Conservation (phyloP, 495 filamentous ascomycete genomes). For the Daldinia childiae region DNA sequence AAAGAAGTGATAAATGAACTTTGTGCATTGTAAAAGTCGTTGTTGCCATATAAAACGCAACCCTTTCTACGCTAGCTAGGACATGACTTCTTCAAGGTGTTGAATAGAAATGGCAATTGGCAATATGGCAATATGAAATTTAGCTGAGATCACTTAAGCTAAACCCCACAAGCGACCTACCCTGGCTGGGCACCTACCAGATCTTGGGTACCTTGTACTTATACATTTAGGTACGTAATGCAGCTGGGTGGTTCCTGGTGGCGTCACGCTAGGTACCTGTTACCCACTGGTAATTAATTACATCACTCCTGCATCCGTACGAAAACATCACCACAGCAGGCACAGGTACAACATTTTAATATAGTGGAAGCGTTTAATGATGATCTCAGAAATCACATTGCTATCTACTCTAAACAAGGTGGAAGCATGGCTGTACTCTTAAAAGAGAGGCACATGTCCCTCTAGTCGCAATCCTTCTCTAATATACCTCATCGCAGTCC, state of each 20-base stretch:
- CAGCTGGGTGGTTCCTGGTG: background rate
- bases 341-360: background rate
- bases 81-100: background rate
- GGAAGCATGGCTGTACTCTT: background rate
- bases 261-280: background rate
- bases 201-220: background rate
- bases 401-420: background rate
- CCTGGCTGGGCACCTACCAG: background rate
- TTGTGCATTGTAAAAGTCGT: background rate
- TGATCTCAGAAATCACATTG: background rate
- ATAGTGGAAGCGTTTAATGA: background rate
- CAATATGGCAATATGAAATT: slow-evolving; percentile 6
- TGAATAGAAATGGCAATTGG: background rate
- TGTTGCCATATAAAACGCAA: background rate
- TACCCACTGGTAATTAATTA: background rate
- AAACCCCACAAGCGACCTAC: background rate
- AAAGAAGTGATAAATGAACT: background rate
- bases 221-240: background rate
- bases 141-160: background rate
- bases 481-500: background rate
- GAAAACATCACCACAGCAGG: background rate
- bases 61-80: background rate
- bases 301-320: background rate
- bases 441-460: background rate
- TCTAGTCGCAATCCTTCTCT: background rate